Percentiles rank a stretch among this genome's conserved stretches.
phyloP scores from a whole-genome alignment of 225 moss, liverwort and hornwort species.

The Antitrichia curtipendula region DNA sequence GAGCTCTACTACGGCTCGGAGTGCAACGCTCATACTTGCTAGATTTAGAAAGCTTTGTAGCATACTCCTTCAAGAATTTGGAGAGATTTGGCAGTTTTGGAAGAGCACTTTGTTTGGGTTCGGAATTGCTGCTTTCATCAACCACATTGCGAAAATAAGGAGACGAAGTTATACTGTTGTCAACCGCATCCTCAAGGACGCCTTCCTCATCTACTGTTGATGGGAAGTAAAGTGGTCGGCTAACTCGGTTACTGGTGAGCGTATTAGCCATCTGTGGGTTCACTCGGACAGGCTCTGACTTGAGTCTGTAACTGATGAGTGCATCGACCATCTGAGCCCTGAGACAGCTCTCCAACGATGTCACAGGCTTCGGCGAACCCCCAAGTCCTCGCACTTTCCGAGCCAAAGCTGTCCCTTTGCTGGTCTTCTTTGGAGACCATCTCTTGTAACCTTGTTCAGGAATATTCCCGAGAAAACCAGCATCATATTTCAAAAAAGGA shows the following conservation, averaged over 20 bases:
- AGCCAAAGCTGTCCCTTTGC: constrained; percentile 28
- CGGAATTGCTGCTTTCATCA: background rate
- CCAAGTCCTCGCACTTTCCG: constrained; percentile 31
- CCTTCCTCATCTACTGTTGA: background rate
- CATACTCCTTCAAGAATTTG: constrained; percentile 20
- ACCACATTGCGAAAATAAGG: background rate
- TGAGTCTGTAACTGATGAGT: constrained; percentile 16
- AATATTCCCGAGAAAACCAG: background rate
- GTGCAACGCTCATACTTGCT: background rate
- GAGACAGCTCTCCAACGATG: constrained; percentile 87
- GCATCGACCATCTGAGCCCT: constrained; percentile 59
- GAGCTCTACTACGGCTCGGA: background rate
- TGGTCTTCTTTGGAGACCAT: constrained; percentile 17
- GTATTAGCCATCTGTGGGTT: constrained; percentile 26
- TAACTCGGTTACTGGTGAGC: constrained; percentile 18
- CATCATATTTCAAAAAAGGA: constrained; percentile 7
- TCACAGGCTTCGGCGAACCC: constrained; percentile 71
- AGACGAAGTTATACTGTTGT: background rate
- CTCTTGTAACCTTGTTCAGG: background rate
- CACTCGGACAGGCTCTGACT: background rate
- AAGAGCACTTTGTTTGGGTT: background rate
- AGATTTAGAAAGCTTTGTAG: constrained; percentile 16
- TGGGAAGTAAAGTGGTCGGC: constrained; percentile 45
- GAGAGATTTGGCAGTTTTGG: constrained; percentile 36
- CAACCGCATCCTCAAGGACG: background rate